Evolutionary conservation across 2,329 filamentous ascomycete genomes (phyloP).

Genomic region (Colletotrichum musicola): DNA sequence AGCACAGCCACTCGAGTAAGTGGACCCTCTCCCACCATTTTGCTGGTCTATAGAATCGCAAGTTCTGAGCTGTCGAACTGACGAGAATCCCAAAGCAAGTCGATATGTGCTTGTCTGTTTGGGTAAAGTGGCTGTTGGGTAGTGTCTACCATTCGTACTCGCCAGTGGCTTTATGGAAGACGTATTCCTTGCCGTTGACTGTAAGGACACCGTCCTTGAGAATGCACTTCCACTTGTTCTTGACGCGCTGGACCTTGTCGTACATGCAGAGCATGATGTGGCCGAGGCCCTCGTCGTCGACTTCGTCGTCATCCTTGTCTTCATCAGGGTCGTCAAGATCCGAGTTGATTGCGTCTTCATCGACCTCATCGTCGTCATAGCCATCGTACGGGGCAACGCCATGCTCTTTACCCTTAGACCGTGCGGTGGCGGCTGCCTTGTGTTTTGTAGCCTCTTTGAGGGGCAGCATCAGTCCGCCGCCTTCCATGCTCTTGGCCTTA

Average conservation of each 20-base stretch:
- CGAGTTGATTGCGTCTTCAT: conserved; percentile 98
- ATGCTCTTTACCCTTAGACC: conserved; percentile 41
- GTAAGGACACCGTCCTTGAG: conserved; percentile 96
- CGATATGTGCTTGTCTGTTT: neutral
- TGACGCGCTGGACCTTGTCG: conserved; percentile 98
- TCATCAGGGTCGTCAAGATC: conserved; percentile 97
- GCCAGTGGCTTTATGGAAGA: conserved; percentile 97
- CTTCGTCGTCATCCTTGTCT: conserved; percentile 83
- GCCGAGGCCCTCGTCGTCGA: conserved; percentile 84
- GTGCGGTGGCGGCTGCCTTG: conserved; percentile 43
- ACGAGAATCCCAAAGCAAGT: neutral
- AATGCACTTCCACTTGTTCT: conserved; percentile 99
- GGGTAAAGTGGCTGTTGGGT: neutral
- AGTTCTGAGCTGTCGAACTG: too few relatives aligned
- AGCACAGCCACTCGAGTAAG: neutral
- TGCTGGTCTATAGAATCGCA: conserved; percentile 12
- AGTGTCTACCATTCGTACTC: conserved; percentile 94
- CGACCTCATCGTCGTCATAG: conserved; percentile 72
- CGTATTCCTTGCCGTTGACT: conserved; percentile 93
- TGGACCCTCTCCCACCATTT: neutral
- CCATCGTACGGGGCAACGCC: conserved; percentile 71
- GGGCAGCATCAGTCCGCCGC: conserved; percentile 81
- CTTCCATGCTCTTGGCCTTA: conserved; percentile 77
- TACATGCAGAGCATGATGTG: conserved; percentile 99
- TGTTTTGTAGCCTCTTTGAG: conserved; percentile 67